A percentile compares a stretch with the other conserved stretches of the same genome.
Conservation (phyloP, 108 stramenopile genomes). For the Cyclostephanos tholiformis region DNA sequence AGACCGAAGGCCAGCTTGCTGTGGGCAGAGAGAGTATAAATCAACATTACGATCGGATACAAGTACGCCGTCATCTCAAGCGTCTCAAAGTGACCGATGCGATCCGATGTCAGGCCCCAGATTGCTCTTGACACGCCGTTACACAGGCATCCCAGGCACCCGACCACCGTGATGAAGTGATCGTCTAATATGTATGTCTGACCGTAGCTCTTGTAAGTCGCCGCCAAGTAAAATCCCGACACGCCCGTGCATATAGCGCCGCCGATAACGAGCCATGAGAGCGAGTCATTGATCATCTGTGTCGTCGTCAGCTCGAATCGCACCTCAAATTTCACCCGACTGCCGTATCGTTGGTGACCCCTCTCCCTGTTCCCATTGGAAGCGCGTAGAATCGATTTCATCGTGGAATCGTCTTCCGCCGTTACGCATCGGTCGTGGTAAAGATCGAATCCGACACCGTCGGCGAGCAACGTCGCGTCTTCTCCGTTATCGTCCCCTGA, state of each 20-base stretch:
- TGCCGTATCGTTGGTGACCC: slow-evolving; percentile 46
- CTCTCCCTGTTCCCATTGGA: slow-evolving; percentile 9
- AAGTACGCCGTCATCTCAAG: slow-evolving; percentile 39
- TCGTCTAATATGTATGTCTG: slow-evolving; percentile 36
- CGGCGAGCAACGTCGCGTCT: slow-evolving; percentile 14
- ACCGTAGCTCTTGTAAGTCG: slow-evolving; percentile 47
- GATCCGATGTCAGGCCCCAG: slow-evolving; percentile 43
- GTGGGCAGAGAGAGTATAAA: slow-evolving; percentile 44
- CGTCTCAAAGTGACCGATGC: slow-evolving; percentile 45
- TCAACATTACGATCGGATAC: slow-evolving; percentile 31
- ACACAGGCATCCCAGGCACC: slow-evolving; percentile 45
- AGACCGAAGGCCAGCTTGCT: slow-evolving; percentile 43
- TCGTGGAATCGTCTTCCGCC: too few relatives aligned
- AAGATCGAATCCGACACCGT: slow-evolving; percentile 5
- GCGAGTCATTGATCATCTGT: slow-evolving; percentile 48
- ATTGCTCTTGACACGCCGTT: slow-evolving; percentile 38
- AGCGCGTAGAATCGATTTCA: too few relatives aligned
- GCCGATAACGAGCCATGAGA: slow-evolving; percentile 49
- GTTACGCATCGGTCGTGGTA: not conserved
- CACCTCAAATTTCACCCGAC: slow-evolving; percentile 41
- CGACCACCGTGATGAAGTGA: slow-evolving; percentile 49
- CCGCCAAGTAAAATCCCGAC: slow-evolving; percentile 41
- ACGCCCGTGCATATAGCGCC: slow-evolving; percentile 43
- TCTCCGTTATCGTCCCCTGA: slow-evolving; percentile 24
- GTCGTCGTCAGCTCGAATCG: slow-evolving; percentile 38